Conservation (phyloP, 2,329 filamentous ascomycete species). For the Acrocalymma vagum region DNA sequence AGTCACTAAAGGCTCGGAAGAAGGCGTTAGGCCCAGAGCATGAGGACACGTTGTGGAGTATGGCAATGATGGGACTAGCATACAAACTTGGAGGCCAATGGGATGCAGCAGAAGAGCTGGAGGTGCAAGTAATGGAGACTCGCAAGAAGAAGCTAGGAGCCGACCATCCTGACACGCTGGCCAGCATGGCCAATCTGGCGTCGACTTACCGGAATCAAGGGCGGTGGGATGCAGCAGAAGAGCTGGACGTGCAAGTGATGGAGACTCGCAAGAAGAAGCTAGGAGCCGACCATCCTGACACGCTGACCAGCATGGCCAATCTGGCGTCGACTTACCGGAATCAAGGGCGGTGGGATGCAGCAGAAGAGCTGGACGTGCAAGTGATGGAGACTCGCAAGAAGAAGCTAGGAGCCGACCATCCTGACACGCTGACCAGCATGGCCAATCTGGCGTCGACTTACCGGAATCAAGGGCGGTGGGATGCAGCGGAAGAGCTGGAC, state of each 20-base stretch:
- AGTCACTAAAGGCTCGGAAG: constrained; percentile 11
- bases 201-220: constrained; percentile 3
- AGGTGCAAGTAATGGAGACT: constrained; percentile 8
- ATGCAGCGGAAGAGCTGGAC: background rate
- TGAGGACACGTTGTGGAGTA: constrained; percentile 9
- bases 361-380: background rate
- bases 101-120: constrained; percentile 9
- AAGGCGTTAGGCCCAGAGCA: constrained; percentile 12
- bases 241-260: constrained; percentile 6
- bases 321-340: background rate
- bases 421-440: constrained; percentile 10
- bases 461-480: background rate
- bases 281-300: constrained; percentile 7
- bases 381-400: constrained; percentile 6
- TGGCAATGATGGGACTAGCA: constrained; percentile 8
- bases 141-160: constrained; percentile 7
- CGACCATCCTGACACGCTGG: constrained; percentile 3
- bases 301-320: constrained; percentile 3
- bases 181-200: constrained; percentile 2
- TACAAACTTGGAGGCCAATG: constrained; percentile 5
- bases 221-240: constrained; percentile 5
- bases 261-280: constrained; percentile 11
- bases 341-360: constrained; percentile 1
- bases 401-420: constrained; percentile 6
- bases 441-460: background rate